phyloP scores from a whole-genome alignment of 2,329 filamentous ascomycete genomes.

The Ascochyta koolunga region DNA sequence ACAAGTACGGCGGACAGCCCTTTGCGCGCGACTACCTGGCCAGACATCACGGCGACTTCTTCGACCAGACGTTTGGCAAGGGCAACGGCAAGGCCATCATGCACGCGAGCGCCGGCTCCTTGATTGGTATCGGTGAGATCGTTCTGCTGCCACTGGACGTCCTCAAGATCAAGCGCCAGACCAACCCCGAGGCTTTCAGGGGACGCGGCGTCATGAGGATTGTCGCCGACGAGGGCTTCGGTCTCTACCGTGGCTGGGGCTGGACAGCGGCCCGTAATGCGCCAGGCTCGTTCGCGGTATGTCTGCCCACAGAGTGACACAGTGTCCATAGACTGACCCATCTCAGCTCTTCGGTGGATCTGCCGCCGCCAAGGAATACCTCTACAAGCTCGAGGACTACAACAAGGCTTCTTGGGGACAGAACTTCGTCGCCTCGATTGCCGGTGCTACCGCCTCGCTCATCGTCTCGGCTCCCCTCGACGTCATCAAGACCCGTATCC shows the following conservation, averaged over 20 bases:
- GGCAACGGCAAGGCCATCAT: slow-evolving; percentile 98
- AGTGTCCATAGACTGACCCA: slow-evolving; percentile 21
- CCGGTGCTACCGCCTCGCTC: slow-evolving; percentile 92
- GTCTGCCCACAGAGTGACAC: slow-evolving; percentile 44
- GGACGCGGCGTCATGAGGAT: slow-evolving; percentile 91
- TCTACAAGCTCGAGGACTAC: slow-evolving; percentile 90
- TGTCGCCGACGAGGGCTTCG: slow-evolving; percentile 90
- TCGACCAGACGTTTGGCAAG: slow-evolving; percentile 90
- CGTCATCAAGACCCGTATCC: slow-evolving; percentile 96
- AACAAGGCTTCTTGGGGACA: slow-evolving; percentile 93
- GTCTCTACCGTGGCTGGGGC: slow-evolving; percentile 92
- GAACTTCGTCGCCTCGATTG: slow-evolving; percentile 97
- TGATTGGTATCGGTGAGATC: slow-evolving; percentile 98
- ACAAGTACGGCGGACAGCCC: slow-evolving; percentile 98
- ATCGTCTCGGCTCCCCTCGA: slow-evolving; percentile 98
- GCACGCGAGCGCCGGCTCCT: slow-evolving; percentile 91
- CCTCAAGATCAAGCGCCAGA: slow-evolving; percentile 99
- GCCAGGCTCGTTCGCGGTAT: slow-evolving; percentile 92
- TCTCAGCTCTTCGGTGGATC: slow-evolving; percentile 90
- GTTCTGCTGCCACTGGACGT: slow-evolving; percentile 94
- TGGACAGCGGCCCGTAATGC: slow-evolving; percentile 98
- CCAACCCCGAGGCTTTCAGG: slow-evolving; percentile 96
- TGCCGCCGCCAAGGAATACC: slow-evolving; percentile 95
- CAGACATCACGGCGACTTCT: slow-evolving; percentile 77
- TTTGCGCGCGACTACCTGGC: slow-evolving; percentile 89